Evolutionary conservation across 148 eudicot genomes (phyloP).

Genomic region (Amaranthus cruentus): DNA sequence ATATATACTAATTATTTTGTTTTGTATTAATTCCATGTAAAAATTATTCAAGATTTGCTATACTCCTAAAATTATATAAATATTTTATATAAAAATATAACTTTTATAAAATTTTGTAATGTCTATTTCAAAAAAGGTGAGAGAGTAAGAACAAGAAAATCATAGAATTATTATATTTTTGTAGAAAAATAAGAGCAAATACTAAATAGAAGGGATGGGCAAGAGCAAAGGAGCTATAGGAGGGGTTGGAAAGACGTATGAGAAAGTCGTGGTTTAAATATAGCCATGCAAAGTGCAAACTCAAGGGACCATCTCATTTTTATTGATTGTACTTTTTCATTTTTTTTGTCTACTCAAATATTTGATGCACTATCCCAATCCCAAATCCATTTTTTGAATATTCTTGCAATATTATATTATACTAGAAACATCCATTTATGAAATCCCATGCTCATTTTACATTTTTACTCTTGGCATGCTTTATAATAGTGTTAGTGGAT

Average conservation of each 20-base stretch:
- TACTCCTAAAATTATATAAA: too few relatives aligned
- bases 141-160: neutral
- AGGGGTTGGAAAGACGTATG: conserved; percentile 20
- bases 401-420: conserved; percentile 12
- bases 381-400: conserved; percentile 9
- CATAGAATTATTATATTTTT: too few relatives aligned
- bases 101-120: too few relatives aligned
- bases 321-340: conserved; percentile 1
- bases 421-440: neutral
- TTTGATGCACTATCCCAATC: conserved; percentile 7
- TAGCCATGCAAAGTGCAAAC: conserved; percentile 31
- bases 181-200: neutral
- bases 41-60: too few relatives aligned
- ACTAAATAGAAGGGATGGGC: neutral
- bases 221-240: neutral
- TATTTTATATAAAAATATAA: too few relatives aligned
- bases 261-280: conserved; percentile 27
- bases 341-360: neutral
- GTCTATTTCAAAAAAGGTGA: too few relatives aligned
- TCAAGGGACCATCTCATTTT: conserved; percentile 11
- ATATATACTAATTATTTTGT: too few relatives aligned
- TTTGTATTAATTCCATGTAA: too few relatives aligned
- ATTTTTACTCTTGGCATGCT: too few relatives aligned
- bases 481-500: too few relatives aligned
- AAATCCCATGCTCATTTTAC: neutral